Conservation (phyloP, 768 basidiomycete genomes). For the Tulasnella calospora region DNA sequence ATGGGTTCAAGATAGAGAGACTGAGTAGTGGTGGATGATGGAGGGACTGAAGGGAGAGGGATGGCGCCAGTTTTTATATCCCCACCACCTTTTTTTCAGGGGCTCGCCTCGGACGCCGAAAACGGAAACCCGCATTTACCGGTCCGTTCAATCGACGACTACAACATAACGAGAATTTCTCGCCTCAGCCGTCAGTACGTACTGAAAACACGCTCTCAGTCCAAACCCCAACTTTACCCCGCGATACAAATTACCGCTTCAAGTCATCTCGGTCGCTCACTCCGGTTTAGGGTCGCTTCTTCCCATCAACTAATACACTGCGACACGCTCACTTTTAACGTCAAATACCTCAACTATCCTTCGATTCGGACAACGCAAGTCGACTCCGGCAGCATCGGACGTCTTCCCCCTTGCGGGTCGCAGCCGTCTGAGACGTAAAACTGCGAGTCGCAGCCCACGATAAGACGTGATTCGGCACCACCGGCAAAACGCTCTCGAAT, state of each 20-base stretch:
- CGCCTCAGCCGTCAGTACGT: neutral
- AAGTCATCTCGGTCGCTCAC: neutral
- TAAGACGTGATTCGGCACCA: neutral
- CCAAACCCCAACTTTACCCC: neutral
- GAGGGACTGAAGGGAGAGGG: neutral
- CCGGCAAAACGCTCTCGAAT: neutral
- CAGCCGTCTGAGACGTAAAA: neutral
- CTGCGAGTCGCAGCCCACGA: slow-evolving; percentile 3
- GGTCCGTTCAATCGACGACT: neutral
- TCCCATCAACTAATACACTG: neutral
- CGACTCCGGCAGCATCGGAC: neutral
- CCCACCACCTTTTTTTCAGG: neutral
- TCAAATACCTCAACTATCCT: neutral
- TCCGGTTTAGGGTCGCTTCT: neutral
- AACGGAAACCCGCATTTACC: neutral
- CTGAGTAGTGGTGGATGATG: neutral
- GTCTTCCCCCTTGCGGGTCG: neutral
- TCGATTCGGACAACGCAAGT: neutral
- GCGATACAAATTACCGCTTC: neutral
- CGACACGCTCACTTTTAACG: neutral
- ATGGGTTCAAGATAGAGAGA: slow-evolving; percentile 1
- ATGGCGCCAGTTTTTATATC: slow-evolving; percentile 19
- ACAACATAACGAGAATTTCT: neutral
- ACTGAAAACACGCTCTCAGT: neutral
- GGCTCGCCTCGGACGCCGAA: neutral